phyloP scores from a whole-genome alignment of 495 filamentous ascomycete genomes.

The Aspergillus campestris region DNA sequence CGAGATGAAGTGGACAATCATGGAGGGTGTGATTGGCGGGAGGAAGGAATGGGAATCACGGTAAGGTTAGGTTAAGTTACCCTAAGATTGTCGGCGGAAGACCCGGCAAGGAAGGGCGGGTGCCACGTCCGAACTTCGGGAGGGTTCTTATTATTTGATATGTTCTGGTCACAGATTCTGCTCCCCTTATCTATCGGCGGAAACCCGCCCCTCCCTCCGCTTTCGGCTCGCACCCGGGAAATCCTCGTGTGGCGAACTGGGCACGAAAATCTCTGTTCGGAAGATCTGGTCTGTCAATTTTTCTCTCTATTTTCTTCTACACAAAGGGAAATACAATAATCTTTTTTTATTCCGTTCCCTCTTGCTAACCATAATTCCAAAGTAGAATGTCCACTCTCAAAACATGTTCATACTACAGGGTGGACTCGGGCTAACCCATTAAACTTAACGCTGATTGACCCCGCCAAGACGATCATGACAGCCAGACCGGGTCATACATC shows the following conservation, averaged over 20 bases:
- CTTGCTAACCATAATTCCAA: too few relatives aligned
- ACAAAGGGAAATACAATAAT: too few relatives aligned
- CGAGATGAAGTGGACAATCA: constrained; percentile 14
- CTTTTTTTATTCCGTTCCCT: too few relatives aligned
- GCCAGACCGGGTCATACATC: neutral
- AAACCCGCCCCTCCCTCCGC: constrained; percentile 14
- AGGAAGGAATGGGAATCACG: neutral
- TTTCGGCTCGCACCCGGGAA: constrained; percentile 10
- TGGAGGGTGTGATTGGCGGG: constrained; percentile 7
- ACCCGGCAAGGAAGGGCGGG: constrained; percentile 9
- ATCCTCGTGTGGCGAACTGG: constrained; percentile 9
- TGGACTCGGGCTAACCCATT: too few relatives aligned
- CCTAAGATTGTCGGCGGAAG: constrained; percentile 6
- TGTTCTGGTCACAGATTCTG: constrained; percentile 33
- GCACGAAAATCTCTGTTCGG: too few relatives aligned
- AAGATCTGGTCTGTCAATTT: too few relatives aligned
- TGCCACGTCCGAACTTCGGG: constrained; percentile 34
- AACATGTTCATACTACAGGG: too few relatives aligned
- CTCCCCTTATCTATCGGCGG: constrained; percentile 27
- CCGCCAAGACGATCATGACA: too few relatives aligned
- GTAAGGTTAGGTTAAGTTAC: neutral
- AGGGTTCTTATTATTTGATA: constrained; percentile 27
- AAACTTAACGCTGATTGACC: too few relatives aligned
- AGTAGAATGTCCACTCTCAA: too few relatives aligned
- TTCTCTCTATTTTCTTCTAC: too few relatives aligned